Evolutionary conservation across 805 yeast genomes (phyloP).

Genomic region (Torulaspora delbrueckii): DNA sequence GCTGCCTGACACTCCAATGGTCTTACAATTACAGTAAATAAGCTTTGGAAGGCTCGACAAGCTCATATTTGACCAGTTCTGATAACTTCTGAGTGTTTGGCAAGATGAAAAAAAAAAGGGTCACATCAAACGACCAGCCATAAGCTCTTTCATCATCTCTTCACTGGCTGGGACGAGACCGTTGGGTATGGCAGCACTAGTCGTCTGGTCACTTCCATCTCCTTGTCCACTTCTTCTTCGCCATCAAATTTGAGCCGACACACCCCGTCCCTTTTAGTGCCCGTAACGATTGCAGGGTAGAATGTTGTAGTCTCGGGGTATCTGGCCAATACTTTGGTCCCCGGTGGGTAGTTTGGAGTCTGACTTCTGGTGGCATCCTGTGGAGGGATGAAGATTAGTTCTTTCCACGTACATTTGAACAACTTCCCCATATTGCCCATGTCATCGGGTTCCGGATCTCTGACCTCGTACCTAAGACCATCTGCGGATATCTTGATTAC

Average conservation of each 20-base stretch:
- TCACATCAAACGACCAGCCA: conserved; percentile 8
- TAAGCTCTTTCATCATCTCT: conserved; percentile 11
- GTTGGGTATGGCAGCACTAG: conserved; percentile 73
- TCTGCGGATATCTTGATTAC: conserved; percentile 73
- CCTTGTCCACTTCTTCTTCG: conserved; percentile 93
- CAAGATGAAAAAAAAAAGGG: conserved; percentile 1
- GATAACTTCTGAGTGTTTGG: neutral
- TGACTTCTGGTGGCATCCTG: conserved; percentile 36
- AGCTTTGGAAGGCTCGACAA: neutral
- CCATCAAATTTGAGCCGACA: conserved; percentile 88
- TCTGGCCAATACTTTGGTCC: conserved; percentile 81
- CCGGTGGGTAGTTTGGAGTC: conserved; percentile 54
- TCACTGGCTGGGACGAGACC: conserved; percentile 23
- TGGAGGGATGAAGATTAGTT: conserved; percentile 68
- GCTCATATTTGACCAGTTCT: neutral
- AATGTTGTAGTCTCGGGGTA: conserved; percentile 98
- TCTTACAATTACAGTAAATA: neutral
- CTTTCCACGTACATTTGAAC: conserved; percentile 78
- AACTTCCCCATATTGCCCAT: conserved; percentile 81
- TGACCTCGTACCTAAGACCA: conserved; percentile 76
- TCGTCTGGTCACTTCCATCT: conserved; percentile 84
- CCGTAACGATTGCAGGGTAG: conserved; percentile 88
- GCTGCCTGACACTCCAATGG: neutral
- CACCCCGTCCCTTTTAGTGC: conserved; percentile 64
- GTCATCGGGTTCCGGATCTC: conserved; percentile 97